Conservation (phyloP, 2,329 filamentous ascomycete genomes). For the Byssothecium circinans region DNA sequence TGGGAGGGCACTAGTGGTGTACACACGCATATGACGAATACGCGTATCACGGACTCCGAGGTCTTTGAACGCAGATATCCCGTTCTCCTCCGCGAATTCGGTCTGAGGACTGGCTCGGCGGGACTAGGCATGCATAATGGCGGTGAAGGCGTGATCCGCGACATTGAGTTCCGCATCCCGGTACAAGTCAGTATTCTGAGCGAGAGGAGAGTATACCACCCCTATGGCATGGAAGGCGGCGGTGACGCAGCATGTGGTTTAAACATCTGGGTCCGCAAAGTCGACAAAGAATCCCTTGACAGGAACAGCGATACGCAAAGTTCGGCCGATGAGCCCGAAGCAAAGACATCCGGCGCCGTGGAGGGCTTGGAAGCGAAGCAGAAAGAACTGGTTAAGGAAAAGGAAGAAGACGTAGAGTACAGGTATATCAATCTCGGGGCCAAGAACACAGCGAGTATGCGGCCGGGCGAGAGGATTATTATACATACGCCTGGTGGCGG, state of each 20-base stretch:
- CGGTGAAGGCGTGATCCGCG: constrained; percentile 75
- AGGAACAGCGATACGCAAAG: constrained; percentile 26
- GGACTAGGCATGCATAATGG: constrained; percentile 68
- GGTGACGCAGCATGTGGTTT: constrained; percentile 75
- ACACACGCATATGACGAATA: constrained; percentile 88
- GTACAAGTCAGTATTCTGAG: constrained; percentile 78
- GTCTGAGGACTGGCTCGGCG: constrained; percentile 63
- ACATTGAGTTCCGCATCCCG: constrained; percentile 79
- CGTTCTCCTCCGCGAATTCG: constrained; percentile 71
- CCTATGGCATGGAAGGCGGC: constrained; percentile 83
- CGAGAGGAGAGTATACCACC: constrained; percentile 73
- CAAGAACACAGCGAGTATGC: constrained; percentile 79
- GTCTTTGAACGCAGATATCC: constrained; percentile 78
- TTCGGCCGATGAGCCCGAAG: constrained; percentile 34
- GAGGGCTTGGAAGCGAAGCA: constrained; percentile 35
- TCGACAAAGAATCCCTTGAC: constrained; percentile 45
- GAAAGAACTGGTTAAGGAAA: constrained; percentile 28
- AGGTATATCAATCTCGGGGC: constrained; percentile 72
- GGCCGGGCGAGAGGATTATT: constrained; percentile 75
- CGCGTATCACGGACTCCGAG: constrained; percentile 78
- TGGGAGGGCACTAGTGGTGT: constrained; percentile 77
- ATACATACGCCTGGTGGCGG: constrained; percentile 78
- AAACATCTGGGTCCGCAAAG: constrained; percentile 83
- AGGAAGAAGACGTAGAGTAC: constrained; percentile 55
- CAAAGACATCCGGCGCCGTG: constrained; percentile 53